Percentiles rank a stretch among this genome's conserved stretches.
These are phyloP conservation scores for Mycena venus DNA, from an alignment of 768 basidiomycete species.

Conservation along the genomic window DNA sequence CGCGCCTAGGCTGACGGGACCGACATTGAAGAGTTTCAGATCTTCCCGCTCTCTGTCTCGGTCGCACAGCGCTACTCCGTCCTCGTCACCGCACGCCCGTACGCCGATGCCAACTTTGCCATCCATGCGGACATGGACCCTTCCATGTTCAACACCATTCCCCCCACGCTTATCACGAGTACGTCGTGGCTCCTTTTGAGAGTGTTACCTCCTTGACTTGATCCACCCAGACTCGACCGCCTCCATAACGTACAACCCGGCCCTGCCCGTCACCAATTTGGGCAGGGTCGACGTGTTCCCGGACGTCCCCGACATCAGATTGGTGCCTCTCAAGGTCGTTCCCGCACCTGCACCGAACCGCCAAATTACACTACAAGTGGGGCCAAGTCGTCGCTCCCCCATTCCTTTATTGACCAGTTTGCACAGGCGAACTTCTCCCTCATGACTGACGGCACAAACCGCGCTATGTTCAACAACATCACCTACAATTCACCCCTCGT, in stretches of 20 bases:
- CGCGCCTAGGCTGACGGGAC: conserved; percentile 55
- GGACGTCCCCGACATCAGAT: conserved; percentile 73
- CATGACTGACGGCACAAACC: conserved; percentile 88
- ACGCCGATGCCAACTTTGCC: conserved; percentile 86
- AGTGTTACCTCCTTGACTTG: no score
- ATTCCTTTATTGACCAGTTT: no score
- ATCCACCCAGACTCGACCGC: conserved; percentile 78
- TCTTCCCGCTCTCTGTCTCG: conserved; percentile 79
- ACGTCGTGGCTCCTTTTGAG: no score
- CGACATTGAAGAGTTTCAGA: conserved; percentile 81
- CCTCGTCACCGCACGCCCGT: conserved; percentile 91
- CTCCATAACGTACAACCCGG: conserved; percentile 80
- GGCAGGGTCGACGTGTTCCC: conserved; percentile 69
- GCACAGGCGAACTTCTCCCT: no score
- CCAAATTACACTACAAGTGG: no score
- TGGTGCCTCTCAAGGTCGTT: conserved; percentile 72
- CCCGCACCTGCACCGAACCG: conserved; percentile 53
- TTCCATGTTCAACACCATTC: conserved; percentile 89
- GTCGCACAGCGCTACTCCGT: conserved; percentile 96
- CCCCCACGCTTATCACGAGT: conserved; percentile 82
- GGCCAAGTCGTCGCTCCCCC: no score
- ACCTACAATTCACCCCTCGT: conserved; percentile 79
- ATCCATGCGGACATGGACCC: conserved; percentile 94
- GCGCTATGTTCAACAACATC: conserved; percentile 79
- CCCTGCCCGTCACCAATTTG: conserved; percentile 63